These are phyloP conservation scores for Aspergillus heteromorphus DNA, from an alignment of 495 filamentous ascomycete species.

Conservation along the genomic window DNA sequence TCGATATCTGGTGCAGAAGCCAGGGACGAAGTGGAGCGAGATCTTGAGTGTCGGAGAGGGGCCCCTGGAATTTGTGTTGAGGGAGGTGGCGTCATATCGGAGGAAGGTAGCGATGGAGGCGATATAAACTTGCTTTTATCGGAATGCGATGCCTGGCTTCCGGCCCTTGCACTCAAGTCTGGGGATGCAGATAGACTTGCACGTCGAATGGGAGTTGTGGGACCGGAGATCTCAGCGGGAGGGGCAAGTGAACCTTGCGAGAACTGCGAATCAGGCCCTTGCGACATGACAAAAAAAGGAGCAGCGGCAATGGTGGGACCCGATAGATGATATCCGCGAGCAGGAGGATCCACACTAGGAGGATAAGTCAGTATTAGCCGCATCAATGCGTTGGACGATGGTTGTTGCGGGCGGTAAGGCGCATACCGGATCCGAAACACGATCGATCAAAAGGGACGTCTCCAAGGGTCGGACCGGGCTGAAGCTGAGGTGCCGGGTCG, in stretches of 20 bases:
- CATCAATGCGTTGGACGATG: conserved; percentile 11
- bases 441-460: background rate
- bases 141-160: conserved; percentile 26
- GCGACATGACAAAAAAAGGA: conserved; percentile 32
- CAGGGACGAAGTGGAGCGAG: conserved; percentile 40
- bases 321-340: conserved; percentile 14
- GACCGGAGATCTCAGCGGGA: conserved; percentile 35
- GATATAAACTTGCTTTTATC: conserved; percentile 33
- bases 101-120: conserved; percentile 36
- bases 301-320: conserved; percentile 3
- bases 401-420: conserved; percentile 17
- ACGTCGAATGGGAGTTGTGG: conserved; percentile 32
- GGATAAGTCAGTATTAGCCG: conserved; percentile 2
- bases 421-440: conserved; percentile 20
- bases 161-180: conserved; percentile 28
- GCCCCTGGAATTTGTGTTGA: conserved; percentile 58
- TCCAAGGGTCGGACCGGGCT: background rate
- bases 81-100: conserved; percentile 66
- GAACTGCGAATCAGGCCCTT: conserved; percentile 20
- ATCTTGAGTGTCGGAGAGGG: conserved; percentile 32
- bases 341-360: conserved; percentile 22
- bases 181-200: conserved; percentile 38
- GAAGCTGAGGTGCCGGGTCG: background rate
- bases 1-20: conserved; percentile 57
- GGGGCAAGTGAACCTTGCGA: conserved; percentile 37